Conservation (phyloP, 495 filamentous ascomycete species). For the Penicillium mononematosum region DNA sequence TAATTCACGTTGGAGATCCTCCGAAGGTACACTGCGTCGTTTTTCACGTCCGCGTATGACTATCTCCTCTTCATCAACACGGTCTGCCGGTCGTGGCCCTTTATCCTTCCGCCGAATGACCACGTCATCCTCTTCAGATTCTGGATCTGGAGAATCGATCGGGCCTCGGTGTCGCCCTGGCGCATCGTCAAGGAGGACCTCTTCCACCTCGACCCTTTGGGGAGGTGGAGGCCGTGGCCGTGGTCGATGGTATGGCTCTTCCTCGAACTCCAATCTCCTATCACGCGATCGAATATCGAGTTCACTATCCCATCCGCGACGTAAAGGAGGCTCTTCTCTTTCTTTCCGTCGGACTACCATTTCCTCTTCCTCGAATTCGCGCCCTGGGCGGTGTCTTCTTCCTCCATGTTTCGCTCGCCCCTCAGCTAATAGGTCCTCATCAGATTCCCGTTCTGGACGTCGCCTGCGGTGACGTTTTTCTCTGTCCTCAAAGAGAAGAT, state of each 20-base stretch:
- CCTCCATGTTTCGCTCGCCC: not conserved
- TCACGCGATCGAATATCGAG: constrained; percentile 30
- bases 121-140: constrained; percentile 3
- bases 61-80: not conserved
- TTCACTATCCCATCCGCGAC: constrained; percentile 27
- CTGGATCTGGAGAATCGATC: not conserved
- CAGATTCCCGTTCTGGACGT: not conserved
- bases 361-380: constrained; percentile 26
- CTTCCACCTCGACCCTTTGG: constrained; percentile 15
- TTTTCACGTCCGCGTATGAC: constrained; percentile 4
- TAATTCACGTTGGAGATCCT: constrained; percentile 4
- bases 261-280: constrained; percentile 19
- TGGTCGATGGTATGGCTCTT: constrained; percentile 18
- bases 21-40: constrained; percentile 2
- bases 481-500: constrained; percentile 30
- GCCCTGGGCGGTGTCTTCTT: constrained; percentile 7
- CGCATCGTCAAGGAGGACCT: not conserved
- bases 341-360: constrained; percentile 26
- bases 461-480: constrained; percentile 23
- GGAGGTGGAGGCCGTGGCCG: constrained; percentile 15
- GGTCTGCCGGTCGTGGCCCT: not conserved
- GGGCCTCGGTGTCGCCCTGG: not conserved
- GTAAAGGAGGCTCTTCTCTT: constrained; percentile 9
- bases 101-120: constrained; percentile 2
- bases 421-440: constrained; percentile 2